phyloP scores from a whole-genome alignment of 1,139 yeast species.

The Eremothecium coryli region DNA sequence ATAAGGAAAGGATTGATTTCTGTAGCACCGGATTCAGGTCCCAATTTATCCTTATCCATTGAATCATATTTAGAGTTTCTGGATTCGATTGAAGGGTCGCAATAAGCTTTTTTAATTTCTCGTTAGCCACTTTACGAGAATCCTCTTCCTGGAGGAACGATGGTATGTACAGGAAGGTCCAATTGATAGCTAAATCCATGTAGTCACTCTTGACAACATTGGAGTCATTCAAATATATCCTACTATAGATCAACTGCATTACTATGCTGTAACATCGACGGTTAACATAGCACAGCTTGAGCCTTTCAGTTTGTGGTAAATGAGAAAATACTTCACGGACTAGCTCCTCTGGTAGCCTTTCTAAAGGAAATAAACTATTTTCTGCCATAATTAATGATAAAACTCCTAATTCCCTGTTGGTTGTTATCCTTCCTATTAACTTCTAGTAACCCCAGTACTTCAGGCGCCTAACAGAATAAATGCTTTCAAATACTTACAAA shows the following conservation, averaged over 20 bases:
- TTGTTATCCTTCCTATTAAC: neutral
- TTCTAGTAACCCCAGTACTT: neutral
- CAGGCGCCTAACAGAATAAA: too few relatives aligned
- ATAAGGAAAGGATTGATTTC: constrained; percentile 21
- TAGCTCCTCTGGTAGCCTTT: constrained; percentile 24
- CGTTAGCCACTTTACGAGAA: constrained; percentile 26
- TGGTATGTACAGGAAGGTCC: constrained; percentile 29
- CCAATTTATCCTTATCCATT: constrained; percentile 36
- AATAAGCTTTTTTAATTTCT: constrained; percentile 24
- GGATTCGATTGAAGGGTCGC: constrained; percentile 22
- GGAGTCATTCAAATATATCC: constrained; percentile 31
- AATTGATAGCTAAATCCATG: constrained; percentile 29
- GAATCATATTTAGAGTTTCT: constrained; percentile 23
- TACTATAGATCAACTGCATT: constrained; percentile 26
- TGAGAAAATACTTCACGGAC: constrained; percentile 27
- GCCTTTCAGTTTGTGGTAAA: constrained; percentile 27
- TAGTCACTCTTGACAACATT: constrained; percentile 30
- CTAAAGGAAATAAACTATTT: constrained; percentile 12
- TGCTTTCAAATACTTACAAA: too few relatives aligned
- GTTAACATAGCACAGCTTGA: constrained; percentile 19
- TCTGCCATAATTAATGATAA: neutral
- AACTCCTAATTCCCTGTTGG: neutral
- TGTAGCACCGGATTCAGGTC: constrained; percentile 32
- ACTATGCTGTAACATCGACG: constrained; percentile 22
- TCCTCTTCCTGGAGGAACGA: constrained; percentile 25